These are phyloP conservation scores for Grammothele lineata DNA, from an alignment of 768 basidiomycete genomes.

Conservation along the genomic window DNA sequence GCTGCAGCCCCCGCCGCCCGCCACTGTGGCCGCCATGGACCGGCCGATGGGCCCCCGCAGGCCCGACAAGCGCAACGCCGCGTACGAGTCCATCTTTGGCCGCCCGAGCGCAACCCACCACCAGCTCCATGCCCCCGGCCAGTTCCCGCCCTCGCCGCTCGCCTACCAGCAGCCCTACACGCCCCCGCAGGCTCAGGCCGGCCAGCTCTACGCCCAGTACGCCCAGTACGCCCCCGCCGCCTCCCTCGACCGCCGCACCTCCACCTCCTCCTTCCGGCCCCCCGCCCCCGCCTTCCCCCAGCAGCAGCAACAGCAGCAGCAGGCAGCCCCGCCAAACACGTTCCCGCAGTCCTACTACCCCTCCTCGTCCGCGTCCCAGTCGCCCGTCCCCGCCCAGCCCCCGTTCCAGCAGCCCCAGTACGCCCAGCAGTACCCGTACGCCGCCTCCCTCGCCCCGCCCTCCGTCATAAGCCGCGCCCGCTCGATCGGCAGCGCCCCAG, in stretches of 20 bases:
- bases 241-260: constrained; percentile 43
- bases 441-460: constrained; percentile 36
- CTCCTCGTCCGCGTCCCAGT: constrained; percentile 22
- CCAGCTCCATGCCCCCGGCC: constrained; percentile 26
- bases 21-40: constrained; percentile 35
- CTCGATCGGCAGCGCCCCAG: constrained; percentile 46
- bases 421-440: constrained; percentile 26
- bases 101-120: constrained; percentile 62
- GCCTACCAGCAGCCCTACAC: constrained; percentile 33
- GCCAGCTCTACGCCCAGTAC: constrained; percentile 22
- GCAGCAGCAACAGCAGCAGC: constrained; percentile 19
- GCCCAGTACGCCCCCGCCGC: constrained; percentile 26
- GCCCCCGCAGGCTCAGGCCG: constrained; percentile 20
- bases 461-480: constrained; percentile 41
- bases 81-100: constrained; percentile 87
- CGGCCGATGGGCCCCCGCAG: constrained; percentile 55
- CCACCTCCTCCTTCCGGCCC: constrained; percentile 37
- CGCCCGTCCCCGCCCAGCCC: constrained; percentile 13
- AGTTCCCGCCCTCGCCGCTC: constrained; percentile 28
- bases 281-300: no score
- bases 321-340: constrained; percentile 20
- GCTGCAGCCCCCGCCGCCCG: background rate
- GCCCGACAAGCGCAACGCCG: constrained; percentile 71
- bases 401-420: constrained; percentile 15
- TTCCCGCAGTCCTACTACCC: constrained; percentile 41